Conservation (phyloP, 1,284 basidiomycete genomes). For the Fomitopsis palustris region DNA sequence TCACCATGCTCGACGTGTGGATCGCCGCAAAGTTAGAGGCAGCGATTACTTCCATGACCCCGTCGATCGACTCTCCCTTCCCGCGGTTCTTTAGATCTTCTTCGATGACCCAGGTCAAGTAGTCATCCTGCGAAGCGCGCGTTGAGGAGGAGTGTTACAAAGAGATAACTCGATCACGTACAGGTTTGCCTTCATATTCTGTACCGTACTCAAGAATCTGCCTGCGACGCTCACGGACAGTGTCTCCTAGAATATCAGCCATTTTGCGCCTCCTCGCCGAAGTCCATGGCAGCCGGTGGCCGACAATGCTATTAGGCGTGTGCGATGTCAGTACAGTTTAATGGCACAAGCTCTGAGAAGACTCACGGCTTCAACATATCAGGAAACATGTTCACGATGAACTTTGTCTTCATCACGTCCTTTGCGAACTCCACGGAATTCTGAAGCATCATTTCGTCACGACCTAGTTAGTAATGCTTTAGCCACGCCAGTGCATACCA, state of each 20-base stretch:
- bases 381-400: conserved; percentile 32
- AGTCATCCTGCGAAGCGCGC: conserved; percentile 32
- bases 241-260: neutral
- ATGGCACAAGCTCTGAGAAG: too few relatives aligned
- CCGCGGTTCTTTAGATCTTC: conserved; percentile 7
- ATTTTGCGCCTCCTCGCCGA: neutral
- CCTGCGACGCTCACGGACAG: neutral
- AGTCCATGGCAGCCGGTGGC: neutral
- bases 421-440: conserved; percentile 26
- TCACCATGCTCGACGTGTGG: conserved; percentile 34
- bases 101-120: conserved; percentile 37
- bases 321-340: neutral
- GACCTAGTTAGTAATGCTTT: conserved; percentile 28
- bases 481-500: neutral
- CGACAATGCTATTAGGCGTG: neutral
- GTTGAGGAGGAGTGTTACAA: neutral
- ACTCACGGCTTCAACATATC: conserved; percentile 27
- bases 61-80: neutral
- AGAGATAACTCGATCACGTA: neutral
- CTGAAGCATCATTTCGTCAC: conserved; percentile 31
- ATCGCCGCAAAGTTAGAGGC: conserved; percentile 37
- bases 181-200: neutral
- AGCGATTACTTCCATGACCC: neutral
- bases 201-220: neutral
- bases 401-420: conserved; percentile 19